These are phyloP conservation scores for Linderniella brevidens DNA, from an alignment of 257 asterid species.

Conservation along the genomic window DNA sequence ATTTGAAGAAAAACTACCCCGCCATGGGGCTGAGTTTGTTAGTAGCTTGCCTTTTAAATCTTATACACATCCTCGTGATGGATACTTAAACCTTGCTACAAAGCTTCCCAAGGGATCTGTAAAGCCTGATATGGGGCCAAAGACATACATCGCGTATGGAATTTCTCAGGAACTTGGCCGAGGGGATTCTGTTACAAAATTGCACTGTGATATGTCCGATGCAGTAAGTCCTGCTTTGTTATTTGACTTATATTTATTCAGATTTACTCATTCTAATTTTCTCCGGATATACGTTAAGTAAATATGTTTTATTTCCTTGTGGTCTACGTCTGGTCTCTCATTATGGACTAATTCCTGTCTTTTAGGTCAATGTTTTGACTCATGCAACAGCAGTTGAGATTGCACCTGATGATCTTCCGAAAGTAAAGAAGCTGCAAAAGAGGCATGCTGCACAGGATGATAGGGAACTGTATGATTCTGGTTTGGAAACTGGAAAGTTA, in stretches of 20 bases:
- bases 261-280: not conserved
- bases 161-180: slow-evolving; percentile 63
- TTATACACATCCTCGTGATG: slow-evolving; percentile 55
- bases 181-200: slow-evolving; percentile 87
- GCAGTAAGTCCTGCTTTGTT: slow-evolving; percentile 27
- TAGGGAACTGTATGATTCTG: slow-evolving; percentile 22
- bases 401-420: slow-evolving; percentile 11
- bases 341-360: not conserved
- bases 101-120: slow-evolving; percentile 34
- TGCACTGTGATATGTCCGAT: slow-evolving; percentile 90
- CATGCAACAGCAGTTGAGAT: slow-evolving; percentile 31
- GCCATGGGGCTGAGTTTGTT: slow-evolving; percentile 71
- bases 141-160: slow-evolving; percentile 91
- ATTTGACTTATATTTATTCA: too few relatives aligned
- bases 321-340: too few relatives aligned
- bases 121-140: slow-evolving; percentile 93
- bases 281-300: not conserved
- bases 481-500: not conserved
- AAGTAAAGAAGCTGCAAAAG: slow-evolving; percentile 23
- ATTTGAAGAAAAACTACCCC: slow-evolving; percentile 67
- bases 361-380: slow-evolving; percentile 72
- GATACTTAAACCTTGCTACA: slow-evolving; percentile 54
- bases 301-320: not conserved
- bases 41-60: slow-evolving; percentile 76
- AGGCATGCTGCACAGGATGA: slow-evolving; percentile 44